Conservation (phyloP, 768 basidiomycete species). For the Pulveroboletus sp. region DNA sequence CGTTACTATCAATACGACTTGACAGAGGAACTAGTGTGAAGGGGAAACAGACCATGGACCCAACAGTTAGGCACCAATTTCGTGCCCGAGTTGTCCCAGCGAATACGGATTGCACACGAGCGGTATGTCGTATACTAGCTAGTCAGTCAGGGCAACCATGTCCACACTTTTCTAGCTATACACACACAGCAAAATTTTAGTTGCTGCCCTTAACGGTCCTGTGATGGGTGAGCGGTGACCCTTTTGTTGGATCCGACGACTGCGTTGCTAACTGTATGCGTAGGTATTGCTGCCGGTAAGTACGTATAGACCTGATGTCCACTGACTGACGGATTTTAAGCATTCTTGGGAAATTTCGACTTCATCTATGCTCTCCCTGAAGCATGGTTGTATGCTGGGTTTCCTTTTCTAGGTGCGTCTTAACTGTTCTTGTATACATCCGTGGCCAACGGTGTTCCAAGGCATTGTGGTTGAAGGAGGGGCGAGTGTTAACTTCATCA, state of each 20-base stretch:
- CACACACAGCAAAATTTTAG: constrained; percentile 64
- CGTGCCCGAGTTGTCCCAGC: constrained; percentile 44
- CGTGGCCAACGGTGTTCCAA: constrained; percentile 22
- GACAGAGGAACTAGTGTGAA: constrained; percentile 61
- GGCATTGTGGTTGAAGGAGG: constrained; percentile 69
- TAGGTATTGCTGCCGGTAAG: constrained; percentile 66
- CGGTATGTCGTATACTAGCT: constrained; percentile 41
- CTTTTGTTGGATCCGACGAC: no score
- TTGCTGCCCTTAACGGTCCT: constrained; percentile 72
- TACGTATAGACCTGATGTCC: not conserved
- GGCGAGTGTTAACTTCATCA: constrained; percentile 65
- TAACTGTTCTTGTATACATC: not conserved
- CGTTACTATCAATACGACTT: not conserved
- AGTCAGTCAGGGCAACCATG: not conserved
- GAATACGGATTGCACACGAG: constrained; percentile 60
- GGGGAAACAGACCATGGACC: constrained; percentile 5
- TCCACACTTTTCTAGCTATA: constrained; percentile 45
- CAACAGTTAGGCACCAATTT: constrained; percentile 46
- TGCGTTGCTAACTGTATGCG: not conserved
- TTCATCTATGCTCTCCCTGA: constrained; percentile 66
- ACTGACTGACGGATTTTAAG: constrained; percentile 30
- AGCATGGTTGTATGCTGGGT: constrained; percentile 63
- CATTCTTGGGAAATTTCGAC: constrained; percentile 70
- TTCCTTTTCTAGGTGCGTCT: constrained; percentile 55
- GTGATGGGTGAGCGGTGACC: constrained; percentile 57